Percentiles rank a stretch among this genome's conserved stretches.
Evolutionary conservation across 305 asterid species (phyloP).

Genomic region (Solanum hybrid): DNA sequence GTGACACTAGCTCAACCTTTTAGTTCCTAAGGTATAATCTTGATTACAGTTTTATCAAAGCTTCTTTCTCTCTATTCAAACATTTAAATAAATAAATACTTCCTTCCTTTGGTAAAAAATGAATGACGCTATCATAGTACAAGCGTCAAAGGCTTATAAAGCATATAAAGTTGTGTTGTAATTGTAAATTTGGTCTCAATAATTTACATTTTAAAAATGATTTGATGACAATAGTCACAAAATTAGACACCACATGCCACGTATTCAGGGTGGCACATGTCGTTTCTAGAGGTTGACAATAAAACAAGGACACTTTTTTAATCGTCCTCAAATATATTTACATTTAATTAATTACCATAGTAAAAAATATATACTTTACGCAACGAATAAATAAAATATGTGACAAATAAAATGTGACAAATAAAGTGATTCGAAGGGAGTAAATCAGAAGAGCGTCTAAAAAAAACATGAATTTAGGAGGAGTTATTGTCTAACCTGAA

Average conservation of each 20-base stretch:
- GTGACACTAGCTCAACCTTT: too few species aligned
- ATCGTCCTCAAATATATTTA: not conserved
- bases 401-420: too few species aligned
- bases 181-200: too few species aligned
- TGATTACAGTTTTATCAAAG: not conserved
- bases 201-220: not conserved
- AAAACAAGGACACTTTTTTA: not conserved
- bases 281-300: not conserved
- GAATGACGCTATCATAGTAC: not conserved
- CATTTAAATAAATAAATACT: too few species aligned
- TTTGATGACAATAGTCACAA: not conserved
- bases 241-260: not conserved
- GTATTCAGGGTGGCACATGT: not conserved
- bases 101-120: not conserved
- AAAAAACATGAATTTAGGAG: too few species aligned
- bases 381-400: too few species aligned
- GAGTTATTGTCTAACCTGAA: constrained; percentile 14
- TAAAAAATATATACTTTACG: too few species aligned
- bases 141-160: not conserved
- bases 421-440: too few species aligned
- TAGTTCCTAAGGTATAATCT: too few species aligned
- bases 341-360: too few species aligned
- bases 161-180: too few species aligned
- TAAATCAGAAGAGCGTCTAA: not conserved
- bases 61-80: not conserved